Conservation (phyloP, 148 eudicot species). For the Rheum nobile region DNA sequence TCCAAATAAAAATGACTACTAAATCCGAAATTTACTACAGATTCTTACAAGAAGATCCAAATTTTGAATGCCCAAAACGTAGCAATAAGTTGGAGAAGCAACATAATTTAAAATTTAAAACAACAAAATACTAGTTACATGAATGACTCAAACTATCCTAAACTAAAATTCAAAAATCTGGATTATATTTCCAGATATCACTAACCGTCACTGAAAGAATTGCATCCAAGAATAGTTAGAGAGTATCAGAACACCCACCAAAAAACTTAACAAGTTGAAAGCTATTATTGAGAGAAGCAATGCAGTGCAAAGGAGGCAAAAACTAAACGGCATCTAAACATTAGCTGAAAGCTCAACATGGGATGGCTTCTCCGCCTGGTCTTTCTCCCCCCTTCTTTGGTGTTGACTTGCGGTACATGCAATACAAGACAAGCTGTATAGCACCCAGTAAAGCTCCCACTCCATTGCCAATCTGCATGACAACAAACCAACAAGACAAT, state of each 20-base stretch:
- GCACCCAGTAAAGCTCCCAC: neutral
- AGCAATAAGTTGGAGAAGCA: neutral
- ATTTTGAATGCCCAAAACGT: too few relatives aligned
- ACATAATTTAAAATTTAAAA: neutral
- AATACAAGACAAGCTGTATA: constrained; percentile 1
- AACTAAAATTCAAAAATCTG: neutral
- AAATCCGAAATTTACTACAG: too few relatives aligned
- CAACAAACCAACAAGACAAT: neutral
- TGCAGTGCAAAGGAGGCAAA: neutral
- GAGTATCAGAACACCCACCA: neutral
- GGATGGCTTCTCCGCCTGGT: neutral
- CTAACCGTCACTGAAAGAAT: neutral
- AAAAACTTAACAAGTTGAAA: neutral
- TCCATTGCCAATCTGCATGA: constrained; percentile 9
- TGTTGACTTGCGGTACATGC: neutral
- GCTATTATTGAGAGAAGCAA: too few relatives aligned
- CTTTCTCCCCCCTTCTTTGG: neutral
- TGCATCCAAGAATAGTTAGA: neutral
- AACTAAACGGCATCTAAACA: neutral
- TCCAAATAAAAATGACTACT: too few relatives aligned
- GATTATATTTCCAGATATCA: neutral
- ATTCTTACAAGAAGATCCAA: too few relatives aligned
- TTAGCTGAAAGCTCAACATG: neutral
- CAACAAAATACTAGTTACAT: neutral
- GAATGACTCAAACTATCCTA: neutral